Evolutionary conservation across 2,329 filamentous ascomycete species (phyloP), one percentile per base, ranked within the genome.

Genomic region (Pestalotiopsis sp.): DNA sequence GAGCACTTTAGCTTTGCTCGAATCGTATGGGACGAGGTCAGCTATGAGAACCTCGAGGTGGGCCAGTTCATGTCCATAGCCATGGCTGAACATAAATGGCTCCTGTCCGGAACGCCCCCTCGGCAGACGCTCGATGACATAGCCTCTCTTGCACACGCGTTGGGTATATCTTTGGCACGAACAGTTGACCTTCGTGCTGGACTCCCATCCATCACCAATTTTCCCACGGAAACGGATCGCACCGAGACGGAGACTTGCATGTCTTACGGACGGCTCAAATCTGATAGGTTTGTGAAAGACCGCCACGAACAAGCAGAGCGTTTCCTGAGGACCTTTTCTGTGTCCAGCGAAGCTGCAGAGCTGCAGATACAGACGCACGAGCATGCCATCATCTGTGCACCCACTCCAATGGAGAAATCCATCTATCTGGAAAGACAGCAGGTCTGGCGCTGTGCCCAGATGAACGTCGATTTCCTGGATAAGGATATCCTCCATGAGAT

Each of bases 21-120:
- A 4, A 73, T 83, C 12, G 75, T 85, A 11, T 80, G 80, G 71
- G 83, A 85, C 68, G 83, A 85, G 69, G 83, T 81, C 70, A 82
- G 83, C 0, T 84, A 84, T 68, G 72, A 78, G 49, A 77, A 81
- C 27, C 68, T 69, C 3, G 36, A 68, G 2, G 73, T 79, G 2
- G 70, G 74, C 0, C 71, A 77, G 7, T 83, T 84, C 70, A 72
- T 84, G 25, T 70, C 71, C 20, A 73, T 78, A 9, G 72, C 72
- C 6, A 65, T 75, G 0, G 77, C 82, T 4, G 70, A 69, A 25
- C 75, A 79, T 9, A 84, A 82, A 65, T 85, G 82, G 83, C 75
- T 83, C 40, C 74, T 85, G 2, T 84, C 83, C 0, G 83, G 80
- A 1, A 85, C 83, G 0, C 82, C 83, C 0, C 80, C 80, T 1